These are phyloP conservation scores for Trametes villosa DNA, from an alignment of 768 basidiomycete genomes.

Conservation along the genomic window DNA sequence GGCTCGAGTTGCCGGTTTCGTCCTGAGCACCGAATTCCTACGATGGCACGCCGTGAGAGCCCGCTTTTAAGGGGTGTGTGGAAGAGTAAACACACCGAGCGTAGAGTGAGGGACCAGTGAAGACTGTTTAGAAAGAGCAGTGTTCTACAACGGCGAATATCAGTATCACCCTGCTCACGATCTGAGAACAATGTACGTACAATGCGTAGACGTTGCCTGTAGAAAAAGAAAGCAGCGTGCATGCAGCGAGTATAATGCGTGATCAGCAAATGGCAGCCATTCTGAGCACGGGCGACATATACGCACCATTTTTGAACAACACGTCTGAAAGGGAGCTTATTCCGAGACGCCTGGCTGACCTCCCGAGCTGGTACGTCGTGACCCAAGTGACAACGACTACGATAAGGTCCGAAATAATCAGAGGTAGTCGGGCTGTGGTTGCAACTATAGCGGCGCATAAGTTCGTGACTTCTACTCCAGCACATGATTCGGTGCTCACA, in stretches of 20 bases:
- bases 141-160: background rate
- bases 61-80: background rate
- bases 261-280: too few species aligned
- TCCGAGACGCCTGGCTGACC: background rate
- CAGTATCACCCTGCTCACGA: background rate
- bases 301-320: background rate
- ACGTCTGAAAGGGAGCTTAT: background rate
- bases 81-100: background rate
- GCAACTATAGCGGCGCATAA: background rate
- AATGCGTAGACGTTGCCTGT: background rate
- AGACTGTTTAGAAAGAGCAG: background rate
- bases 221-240: too few species aligned
- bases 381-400: constrained; percentile 11
- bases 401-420: constrained; percentile 9
- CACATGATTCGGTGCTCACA: background rate
- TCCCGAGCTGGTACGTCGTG: background rate
- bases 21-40: background rate
- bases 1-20: background rate
- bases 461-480: background rate
- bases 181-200: background rate
- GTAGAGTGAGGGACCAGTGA: background rate
- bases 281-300: background rate
- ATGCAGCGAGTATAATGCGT: too few species aligned
- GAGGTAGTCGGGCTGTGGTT: background rate
- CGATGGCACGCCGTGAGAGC: background rate